A percentile compares a stretch with the other conserved stretches of the same genome.
These are phyloP conservation scores for Coriolopsis trogii DNA, from an alignment of 1,284 basidiomycete genomes.

Conservation along the genomic window DNA sequence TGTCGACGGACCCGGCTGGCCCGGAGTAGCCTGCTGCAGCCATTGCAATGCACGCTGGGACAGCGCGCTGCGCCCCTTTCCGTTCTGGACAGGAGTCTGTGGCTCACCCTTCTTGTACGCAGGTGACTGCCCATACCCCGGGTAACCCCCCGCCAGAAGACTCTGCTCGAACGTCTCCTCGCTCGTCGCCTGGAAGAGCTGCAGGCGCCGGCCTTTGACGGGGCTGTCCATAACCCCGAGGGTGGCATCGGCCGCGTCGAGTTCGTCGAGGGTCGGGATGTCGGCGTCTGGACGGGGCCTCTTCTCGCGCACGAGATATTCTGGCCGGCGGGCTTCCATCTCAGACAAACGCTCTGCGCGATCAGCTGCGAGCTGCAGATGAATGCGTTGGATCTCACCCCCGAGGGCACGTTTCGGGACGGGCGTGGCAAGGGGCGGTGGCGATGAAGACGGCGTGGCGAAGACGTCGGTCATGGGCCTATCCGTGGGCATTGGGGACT, in stretches of 20 bases:
- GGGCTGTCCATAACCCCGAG: conserved; percentile 71
- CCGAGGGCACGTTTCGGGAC: conserved; percentile 38
- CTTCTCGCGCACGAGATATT: conserved; percentile 65
- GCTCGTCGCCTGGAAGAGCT: conserved; percentile 76
- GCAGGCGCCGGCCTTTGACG: conserved; percentile 66
- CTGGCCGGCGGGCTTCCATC: conserved; percentile 63
- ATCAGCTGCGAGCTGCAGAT: conserved; percentile 51
- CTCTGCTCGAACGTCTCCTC: conserved; percentile 83
- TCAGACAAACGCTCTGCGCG: conserved; percentile 51
- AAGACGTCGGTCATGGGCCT: conserved; percentile 34
- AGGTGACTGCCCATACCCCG: conserved; percentile 52
- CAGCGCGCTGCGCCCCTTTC: conserved; percentile 18
- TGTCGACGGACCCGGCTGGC: conserved; percentile 42
- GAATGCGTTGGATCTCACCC: conserved; percentile 63
- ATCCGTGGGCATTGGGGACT: conserved; percentile 14
- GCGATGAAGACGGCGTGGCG: conserved; percentile 29
- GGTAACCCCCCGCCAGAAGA: conserved; percentile 77
- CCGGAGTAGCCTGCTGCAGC: conserved; percentile 44
- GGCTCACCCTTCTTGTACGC: conserved; percentile 31
- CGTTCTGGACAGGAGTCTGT: conserved; percentile 28
- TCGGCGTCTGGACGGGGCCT: conserved; percentile 45
- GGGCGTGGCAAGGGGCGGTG: conserved; percentile 26
- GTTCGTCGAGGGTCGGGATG: conserved; percentile 29
- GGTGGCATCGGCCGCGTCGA: conserved; percentile 30
- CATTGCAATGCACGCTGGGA: conserved; percentile 39